Evolutionary conservation across 768 basidiomycete genomes (phyloP), one percentile per base, ranked within the genome.

Genomic region (Lactifluus rugatus): DNA sequence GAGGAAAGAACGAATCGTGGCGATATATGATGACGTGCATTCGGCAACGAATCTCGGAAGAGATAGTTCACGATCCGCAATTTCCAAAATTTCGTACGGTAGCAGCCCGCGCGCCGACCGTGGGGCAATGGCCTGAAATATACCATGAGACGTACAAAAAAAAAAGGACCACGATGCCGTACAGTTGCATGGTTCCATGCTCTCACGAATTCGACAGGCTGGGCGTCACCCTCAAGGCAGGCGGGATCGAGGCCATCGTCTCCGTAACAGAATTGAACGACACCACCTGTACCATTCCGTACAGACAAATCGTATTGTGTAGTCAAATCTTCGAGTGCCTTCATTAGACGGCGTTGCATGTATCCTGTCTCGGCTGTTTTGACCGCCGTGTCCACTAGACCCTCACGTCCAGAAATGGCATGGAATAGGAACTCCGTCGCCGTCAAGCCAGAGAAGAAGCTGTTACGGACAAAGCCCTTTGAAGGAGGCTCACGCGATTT

Each of bases 291-390:
- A 2, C 93, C 94, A 71, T 94, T 98, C 31, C 96, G 82, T 23
- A 99, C 95, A 9, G 93, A 93, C 23, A 93, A 73, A 71, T 99
- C 96, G 69, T 99, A 99, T 57, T 95, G 92, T 0, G 90, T 92
- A 2, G 91, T 93, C 37, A 99, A 75, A 74, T 99, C 96, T 69
- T 99, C 96, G 64, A 99, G 72, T 2, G 95, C 95, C 70, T 99
- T 99, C 96, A 99, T 98, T 61, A 99, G 72, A 56, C 96, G 89
- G 50, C 96, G 84, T 68, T 95, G 93, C 95, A 99, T 99, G 74
- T 99, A 99, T 42, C 96, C 96, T 1, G 96, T 99, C 72, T 99
- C 96, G 14, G 96, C 96, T 0, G 96, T 99, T 74, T 99, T 99
- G 72, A 99, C 96, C 25, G 96, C 96, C 0, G 96, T 99, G 74